These are phyloP conservation scores for Platanus orientalis DNA, from an alignment of 164 flowering plant species.

Conservation along the genomic window DNA sequence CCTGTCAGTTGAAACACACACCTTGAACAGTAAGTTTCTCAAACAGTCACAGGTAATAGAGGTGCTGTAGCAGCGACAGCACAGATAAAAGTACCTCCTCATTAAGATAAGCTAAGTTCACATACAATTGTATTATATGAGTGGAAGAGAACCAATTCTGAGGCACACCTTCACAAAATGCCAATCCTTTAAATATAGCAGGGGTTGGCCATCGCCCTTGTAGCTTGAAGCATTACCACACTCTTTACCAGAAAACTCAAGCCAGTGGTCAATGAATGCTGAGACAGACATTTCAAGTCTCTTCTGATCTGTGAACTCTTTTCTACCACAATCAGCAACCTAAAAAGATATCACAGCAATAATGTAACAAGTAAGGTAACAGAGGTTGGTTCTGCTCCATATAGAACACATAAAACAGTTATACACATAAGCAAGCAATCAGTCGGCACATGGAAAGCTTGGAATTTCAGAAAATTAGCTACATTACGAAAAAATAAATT, in stretches of 20 bases:
- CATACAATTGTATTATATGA: too few relatives aligned
- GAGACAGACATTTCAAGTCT: slow-evolving; percentile 78
- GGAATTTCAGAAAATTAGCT: too few relatives aligned
- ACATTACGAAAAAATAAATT: too few relatives aligned
- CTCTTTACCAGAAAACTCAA: slow-evolving; percentile 15
- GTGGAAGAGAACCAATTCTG: background rate
- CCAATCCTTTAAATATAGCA: slow-evolving; percentile 92
- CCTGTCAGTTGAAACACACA: background rate
- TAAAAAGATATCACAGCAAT: slow-evolving; percentile 13
- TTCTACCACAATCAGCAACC: slow-evolving; percentile 82
- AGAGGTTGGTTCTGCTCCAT: background rate
- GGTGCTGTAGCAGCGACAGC: background rate
- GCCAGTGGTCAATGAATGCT: slow-evolving; percentile 66
- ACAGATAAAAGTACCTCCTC: background rate
- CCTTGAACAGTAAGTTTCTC: background rate
- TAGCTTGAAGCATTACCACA: slow-evolving; percentile 7
- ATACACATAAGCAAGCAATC: too few relatives aligned
- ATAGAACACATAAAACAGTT: too few relatives aligned
- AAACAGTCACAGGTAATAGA: too few relatives aligned
- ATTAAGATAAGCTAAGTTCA: background rate
- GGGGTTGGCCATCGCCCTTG: slow-evolving; percentile 21
- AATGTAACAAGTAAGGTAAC: background rate
- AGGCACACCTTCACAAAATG: slow-evolving; percentile 78
- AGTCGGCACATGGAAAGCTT: too few relatives aligned
- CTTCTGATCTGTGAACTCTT: slow-evolving; percentile 82